Evolutionary conservation across 2,329 filamentous ascomycete species (phyloP), one percentile per base, ranked within the genome.

Genomic region (Sporothrix dimorphospora): DNA sequence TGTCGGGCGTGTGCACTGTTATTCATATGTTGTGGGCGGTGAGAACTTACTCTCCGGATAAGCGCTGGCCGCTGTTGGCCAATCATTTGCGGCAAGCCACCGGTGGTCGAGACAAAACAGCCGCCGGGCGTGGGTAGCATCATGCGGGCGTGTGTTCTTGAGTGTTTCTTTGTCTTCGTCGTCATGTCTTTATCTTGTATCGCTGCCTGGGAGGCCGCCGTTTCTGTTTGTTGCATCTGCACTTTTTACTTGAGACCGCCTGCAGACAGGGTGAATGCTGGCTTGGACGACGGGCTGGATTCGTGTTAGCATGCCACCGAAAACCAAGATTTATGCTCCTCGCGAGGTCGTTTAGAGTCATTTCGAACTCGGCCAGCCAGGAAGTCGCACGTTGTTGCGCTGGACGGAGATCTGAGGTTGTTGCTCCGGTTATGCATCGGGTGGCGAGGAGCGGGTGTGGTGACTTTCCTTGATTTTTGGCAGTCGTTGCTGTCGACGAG

Each of bases 21-120:
- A 24, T 24, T 11, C 4, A 24, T 24, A 34, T 34, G 30, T 34
- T 6, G 30, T 34, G 30, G 30, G 30, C 30, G 6, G 30, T 34
- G 30, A 34, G 30, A 34, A 34, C 30, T 34, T 3, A 34, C 30
- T 34, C 30, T 34, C 30, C 30, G 30, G 8, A 27, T 21, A 65
- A 74, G 72, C 71, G 72, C 72, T 69, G 72, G 70, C 11, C 19
- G 34, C 38, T 30, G 57, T 42, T 49, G 68, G 67, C 74, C 74
- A 75, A 73, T 73, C 69, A 45, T 38, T 57, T 14, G 34, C 16
- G 5, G 19, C 9, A n/a, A 27, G 45, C 14, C 40, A 34, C 19
- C 27, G 51, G 8, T 16, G 16, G 47, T 16, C 47, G 49, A 38
- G 47, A 69, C 73, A 40, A 40, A 72, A 34, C 27, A 69, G 57